These are phyloP conservation scores for Yamadazyma sp. DNA, from an alignment of 805 yeast species.

Conservation along the genomic window DNA sequence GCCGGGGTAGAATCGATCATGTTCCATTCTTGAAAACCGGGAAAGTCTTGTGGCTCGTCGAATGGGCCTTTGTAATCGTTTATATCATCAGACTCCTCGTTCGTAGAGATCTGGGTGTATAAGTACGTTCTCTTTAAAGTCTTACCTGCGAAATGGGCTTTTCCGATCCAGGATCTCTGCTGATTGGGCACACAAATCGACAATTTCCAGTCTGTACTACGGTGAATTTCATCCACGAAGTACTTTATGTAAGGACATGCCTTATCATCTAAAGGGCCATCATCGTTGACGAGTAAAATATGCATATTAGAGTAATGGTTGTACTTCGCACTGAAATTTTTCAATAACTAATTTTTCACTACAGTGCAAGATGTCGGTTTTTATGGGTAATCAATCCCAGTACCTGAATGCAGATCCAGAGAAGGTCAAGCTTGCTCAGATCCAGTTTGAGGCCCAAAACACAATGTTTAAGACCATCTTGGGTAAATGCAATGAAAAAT, in stretches of 20 bases:
- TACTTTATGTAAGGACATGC: slow-evolving; percentile 84
- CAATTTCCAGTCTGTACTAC: slow-evolving; percentile 77
- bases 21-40: slow-evolving; percentile 73
- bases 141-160: slow-evolving; percentile 89
- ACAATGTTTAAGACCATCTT: slow-evolving; percentile 58
- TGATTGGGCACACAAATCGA: slow-evolving; percentile 85
- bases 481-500: slow-evolving; percentile 65
- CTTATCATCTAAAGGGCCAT: slow-evolving; percentile 83
- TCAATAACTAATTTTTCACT: too few relatives aligned
- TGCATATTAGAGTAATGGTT: slow-evolving; percentile 47
- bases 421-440: slow-evolving; percentile 60
- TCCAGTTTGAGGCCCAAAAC: slow-evolving; percentile 67
- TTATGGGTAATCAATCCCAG: slow-evolving; percentile 49
- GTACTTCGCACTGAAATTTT: slow-evolving; percentile 4
- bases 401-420: slow-evolving; percentile 52
- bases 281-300: slow-evolving; percentile 81
- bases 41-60: slow-evolving; percentile 43
- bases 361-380: slow-evolving; percentile 58
- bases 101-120: slow-evolving; percentile 52
- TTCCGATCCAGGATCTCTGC: slow-evolving; percentile 93
- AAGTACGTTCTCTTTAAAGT: slow-evolving; percentile 60
- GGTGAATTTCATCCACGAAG: slow-evolving; percentile 66
- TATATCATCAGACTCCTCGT: slow-evolving; percentile 40
- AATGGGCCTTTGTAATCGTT: slow-evolving; percentile 68
- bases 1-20: slow-evolving; percentile 94